These are phyloP conservation scores for Calonectria naviculata DNA, from an alignment of 2,329 filamentous ascomycete genomes.

Conservation along the genomic window DNA sequence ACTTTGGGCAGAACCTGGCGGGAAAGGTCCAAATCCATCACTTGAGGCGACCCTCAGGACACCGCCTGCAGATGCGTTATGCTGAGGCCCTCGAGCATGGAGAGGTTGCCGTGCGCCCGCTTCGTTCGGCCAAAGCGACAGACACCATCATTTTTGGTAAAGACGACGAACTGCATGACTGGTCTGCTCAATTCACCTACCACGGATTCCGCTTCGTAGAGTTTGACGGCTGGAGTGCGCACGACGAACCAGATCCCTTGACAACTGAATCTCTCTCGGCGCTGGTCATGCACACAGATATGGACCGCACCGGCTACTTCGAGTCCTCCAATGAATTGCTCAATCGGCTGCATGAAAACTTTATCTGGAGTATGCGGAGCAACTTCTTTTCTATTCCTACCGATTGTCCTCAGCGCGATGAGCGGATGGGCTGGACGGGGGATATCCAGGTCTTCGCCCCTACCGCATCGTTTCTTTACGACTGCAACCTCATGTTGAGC, in stretches of 20 bases:
- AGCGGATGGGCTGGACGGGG: conserved; percentile 62
- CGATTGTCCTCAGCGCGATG: conserved; percentile 65
- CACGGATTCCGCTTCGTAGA: conserved; percentile 65
- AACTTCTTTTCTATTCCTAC: conserved; percentile 67
- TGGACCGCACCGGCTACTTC: conserved; percentile 60
- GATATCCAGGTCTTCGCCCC: conserved; percentile 59
- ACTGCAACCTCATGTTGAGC: no score
- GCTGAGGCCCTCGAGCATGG: conserved; percentile 22
- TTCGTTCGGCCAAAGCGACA: not conserved
- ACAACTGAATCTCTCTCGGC: not conserved
- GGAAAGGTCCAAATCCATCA: not conserved
- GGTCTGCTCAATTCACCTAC: conserved; percentile 60
- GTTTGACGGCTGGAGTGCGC: conserved; percentile 51
- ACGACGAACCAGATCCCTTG: not conserved
- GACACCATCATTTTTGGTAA: not conserved
- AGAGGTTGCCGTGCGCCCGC: conserved; percentile 11
- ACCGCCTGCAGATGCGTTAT: not conserved
- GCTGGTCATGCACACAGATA: conserved; percentile 45
- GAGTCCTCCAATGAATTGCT: conserved; percentile 59
- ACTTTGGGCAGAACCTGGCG: conserved; percentile 23
- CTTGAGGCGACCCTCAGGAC: not conserved
- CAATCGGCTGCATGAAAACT: conserved; percentile 64
- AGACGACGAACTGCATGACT: conserved; percentile 26
- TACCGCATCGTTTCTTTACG: conserved; percentile 61
- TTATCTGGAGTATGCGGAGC: conserved; percentile 64